phyloP scores from a whole-genome alignment of 2,329 filamentous ascomycete species.

The Pseudocercospora vitis region DNA sequence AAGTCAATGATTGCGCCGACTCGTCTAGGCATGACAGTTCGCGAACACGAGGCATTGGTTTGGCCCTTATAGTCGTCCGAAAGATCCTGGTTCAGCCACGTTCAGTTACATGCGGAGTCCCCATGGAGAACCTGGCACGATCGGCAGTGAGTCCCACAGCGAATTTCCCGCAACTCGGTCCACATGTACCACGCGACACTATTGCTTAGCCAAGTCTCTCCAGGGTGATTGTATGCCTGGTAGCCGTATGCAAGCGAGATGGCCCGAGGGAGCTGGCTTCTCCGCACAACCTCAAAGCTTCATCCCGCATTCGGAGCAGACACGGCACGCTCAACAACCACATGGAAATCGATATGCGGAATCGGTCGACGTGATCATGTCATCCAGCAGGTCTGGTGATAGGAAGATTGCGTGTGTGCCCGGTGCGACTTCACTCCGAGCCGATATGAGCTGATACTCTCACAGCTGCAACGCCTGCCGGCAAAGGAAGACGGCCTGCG shows the following conservation, averaged over 20 bases:
- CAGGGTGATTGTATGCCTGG: not conserved
- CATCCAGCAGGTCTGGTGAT: slow-evolving; percentile 1
- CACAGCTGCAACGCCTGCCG: slow-evolving; percentile 33
- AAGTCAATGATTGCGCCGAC: not conserved
- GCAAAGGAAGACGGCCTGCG: slow-evolving; percentile 32
- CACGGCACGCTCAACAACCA: slow-evolving; percentile 4
- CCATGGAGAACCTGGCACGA: slow-evolving; percentile 3
- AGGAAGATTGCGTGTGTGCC: slow-evolving; percentile 13
- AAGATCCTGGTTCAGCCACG: slow-evolving; percentile 4
- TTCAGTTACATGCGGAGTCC: not conserved
- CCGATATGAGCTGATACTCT: not conserved
- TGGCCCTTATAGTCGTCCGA: slow-evolving; percentile 6
- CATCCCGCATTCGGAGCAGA: slow-evolving; percentile 11
- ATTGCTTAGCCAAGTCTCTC: not conserved
- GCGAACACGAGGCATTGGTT: not conserved
- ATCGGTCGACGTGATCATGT: not conserved
- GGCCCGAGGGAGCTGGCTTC: slow-evolving; percentile 5
- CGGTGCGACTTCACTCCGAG: not conserved
- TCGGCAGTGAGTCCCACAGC: slow-evolving; percentile 7
- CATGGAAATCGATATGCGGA: not conserved
- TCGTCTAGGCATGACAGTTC: not conserved
- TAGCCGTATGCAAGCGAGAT: slow-evolving; percentile 7
- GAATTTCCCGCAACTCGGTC: not conserved
- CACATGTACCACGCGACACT: slow-evolving; percentile 3
- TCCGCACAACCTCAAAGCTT: not conserved